A percentile compares a stretch with the other conserved stretches of the same genome.
phyloP scores from a whole-genome alignment of 208 protist genomes.

The Acanthamoeba divionensis region DNA sequence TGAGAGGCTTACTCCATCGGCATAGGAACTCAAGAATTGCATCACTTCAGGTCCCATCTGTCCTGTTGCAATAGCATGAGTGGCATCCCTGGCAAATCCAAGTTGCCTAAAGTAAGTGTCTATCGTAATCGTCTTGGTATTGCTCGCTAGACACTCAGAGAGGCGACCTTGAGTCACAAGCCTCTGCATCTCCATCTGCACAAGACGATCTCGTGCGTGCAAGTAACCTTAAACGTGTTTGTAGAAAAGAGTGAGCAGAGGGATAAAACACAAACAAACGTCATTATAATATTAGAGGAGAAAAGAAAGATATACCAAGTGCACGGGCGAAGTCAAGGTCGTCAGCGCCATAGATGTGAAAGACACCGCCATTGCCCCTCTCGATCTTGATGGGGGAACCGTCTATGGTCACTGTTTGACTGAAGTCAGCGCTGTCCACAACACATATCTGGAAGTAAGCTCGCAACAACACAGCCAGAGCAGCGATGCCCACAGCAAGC shows the following conservation, averaged over 20 bases:
- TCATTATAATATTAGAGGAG: background rate
- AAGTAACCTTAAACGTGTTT: background rate
- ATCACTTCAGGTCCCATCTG: too few relatives aligned
- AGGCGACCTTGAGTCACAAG: background rate
- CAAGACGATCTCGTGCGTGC: slow-evolving; percentile 2
- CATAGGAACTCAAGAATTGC: too few relatives aligned
- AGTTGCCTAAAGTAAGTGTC: slow-evolving; percentile 44
- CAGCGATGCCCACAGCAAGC: background rate
- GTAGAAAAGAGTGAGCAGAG: background rate
- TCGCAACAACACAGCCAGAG: background rate
- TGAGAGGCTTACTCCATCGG: background rate
- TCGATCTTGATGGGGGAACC: background rate
- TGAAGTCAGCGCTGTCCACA: background rate
- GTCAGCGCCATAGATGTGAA: slow-evolving; percentile 10
- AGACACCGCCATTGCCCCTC: background rate
- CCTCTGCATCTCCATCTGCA: slow-evolving; percentile 32
- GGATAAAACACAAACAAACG: background rate
- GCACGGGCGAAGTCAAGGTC: slow-evolving; percentile 19
- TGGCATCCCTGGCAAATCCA: background rate
- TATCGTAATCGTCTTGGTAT: background rate
- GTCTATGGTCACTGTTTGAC: background rate
- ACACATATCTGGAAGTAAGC: background rate
- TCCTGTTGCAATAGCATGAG: too few relatives aligned
- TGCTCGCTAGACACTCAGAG: background rate
- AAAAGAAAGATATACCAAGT: background rate